These are phyloP conservation scores for Phytophthora litchii DNA, from an alignment of 352 stramenopile genomes.

Conservation along the genomic window DNA sequence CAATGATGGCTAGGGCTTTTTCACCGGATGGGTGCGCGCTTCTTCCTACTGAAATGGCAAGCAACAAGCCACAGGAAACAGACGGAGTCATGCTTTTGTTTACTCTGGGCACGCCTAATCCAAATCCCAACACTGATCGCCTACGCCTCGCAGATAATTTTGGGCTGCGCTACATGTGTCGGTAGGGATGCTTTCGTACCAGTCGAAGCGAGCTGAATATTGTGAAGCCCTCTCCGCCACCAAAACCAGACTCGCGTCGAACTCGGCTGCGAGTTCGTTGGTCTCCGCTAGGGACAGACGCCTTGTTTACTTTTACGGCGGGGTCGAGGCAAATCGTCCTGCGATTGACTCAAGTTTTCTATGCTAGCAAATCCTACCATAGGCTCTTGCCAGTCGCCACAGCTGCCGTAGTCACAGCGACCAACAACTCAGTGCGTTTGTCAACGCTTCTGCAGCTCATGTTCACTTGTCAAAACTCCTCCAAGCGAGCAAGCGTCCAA, in stretches of 20 bases:
- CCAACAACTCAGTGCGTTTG: slow-evolving; percentile 24
- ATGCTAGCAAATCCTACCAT: slow-evolving; percentile 22
- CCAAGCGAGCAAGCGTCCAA: slow-evolving; percentile 3
- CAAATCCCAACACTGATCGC: slow-evolving; percentile 21
- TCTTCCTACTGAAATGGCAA: slow-evolving; percentile 33
- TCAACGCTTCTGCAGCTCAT: slow-evolving; percentile 12
- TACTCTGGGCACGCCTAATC: slow-evolving; percentile 19
- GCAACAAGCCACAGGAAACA: slow-evolving; percentile 10
- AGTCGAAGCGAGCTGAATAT: slow-evolving; percentile 6
- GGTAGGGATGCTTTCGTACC: neutral
- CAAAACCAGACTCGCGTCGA: slow-evolving; percentile 5
- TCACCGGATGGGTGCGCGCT: slow-evolving; percentile 18
- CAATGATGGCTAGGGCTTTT: slow-evolving; percentile 24
- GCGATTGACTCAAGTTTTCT: slow-evolving; percentile 23
- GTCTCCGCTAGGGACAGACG: slow-evolving; percentile 22
- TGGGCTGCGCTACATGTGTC: slow-evolving; percentile 7
- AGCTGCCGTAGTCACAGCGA: slow-evolving; percentile 7
- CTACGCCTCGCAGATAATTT: slow-evolving; percentile 14
- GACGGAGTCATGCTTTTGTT: slow-evolving; percentile 12
- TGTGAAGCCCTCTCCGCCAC: slow-evolving; percentile 6
- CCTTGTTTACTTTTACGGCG: slow-evolving; percentile 21
- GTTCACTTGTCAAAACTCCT: slow-evolving; percentile 29
- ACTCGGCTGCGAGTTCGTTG: neutral
- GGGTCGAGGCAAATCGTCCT: slow-evolving; percentile 13
- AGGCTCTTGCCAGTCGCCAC: slow-evolving; percentile 36